Conservation (phyloP, 176 grass and related monocot genomes). For the Paspalum vaginatum region DNA sequence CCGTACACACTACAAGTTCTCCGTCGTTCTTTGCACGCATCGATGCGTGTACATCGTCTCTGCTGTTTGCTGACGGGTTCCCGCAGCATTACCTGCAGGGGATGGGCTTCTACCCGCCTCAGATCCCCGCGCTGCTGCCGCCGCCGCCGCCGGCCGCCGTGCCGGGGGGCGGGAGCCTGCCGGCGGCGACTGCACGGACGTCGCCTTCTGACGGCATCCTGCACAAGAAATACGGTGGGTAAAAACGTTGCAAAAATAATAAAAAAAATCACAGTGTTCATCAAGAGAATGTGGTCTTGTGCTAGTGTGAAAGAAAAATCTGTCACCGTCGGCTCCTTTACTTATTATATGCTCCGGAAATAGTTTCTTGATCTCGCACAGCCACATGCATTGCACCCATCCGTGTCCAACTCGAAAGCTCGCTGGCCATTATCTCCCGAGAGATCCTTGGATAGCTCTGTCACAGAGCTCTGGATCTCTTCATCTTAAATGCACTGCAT, state of each 20-base stretch:
- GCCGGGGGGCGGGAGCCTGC: too few species aligned
- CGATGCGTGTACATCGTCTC: too few species aligned
- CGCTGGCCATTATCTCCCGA: neutral
- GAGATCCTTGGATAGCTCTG: constrained; percentile 34
- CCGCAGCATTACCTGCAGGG: constrained; percentile 49
- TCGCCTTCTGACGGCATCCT: constrained; percentile 35
- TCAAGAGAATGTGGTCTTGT: neutral
- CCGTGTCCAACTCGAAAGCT: constrained; percentile 12
- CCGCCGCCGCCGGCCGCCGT: neutral
- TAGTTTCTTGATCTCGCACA: neutral
- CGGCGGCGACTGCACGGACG: neutral
- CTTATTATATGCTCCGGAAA: neutral
- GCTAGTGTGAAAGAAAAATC: neutral
- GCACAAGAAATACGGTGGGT: constrained; percentile 48
- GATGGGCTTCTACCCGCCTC: constrained; percentile 51
- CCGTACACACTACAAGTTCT: too few species aligned
- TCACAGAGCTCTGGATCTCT: neutral
- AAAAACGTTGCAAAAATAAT: neutral
- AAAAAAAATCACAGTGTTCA: neutral
- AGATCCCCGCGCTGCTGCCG: constrained; percentile 19
- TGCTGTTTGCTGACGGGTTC: constrained; percentile 32
- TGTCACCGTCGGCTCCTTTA: neutral
- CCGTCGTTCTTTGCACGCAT: too few species aligned
- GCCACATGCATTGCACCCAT: constrained; percentile 34
- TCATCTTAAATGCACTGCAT: neutral